These are phyloP conservation scores for Fusarium anguioides DNA, from an alignment of 2,329 filamentous ascomycete genomes.

Conservation along the genomic window DNA sequence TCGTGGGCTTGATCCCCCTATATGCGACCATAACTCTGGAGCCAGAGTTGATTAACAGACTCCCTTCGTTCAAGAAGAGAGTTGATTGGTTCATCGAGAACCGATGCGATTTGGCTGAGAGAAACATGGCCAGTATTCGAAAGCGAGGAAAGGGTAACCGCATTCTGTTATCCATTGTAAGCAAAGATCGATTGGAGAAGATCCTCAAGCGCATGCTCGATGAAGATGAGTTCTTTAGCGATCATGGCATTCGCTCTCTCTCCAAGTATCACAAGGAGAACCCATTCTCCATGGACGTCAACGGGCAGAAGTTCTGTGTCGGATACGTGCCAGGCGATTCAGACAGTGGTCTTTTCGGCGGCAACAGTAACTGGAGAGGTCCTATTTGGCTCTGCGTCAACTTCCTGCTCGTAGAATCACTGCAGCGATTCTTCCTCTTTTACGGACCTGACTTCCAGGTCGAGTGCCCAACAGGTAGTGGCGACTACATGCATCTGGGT, in stretches of 20 bases:
- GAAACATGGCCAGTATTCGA: conserved; percentile 93
- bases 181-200: conserved; percentile 88
- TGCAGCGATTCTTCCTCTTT: conserved; percentile 97
- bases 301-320: conserved; percentile 88
- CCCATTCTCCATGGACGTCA: conserved; percentile 95
- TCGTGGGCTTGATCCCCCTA: conserved; percentile 92
- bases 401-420: conserved; percentile 90
- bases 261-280: conserved; percentile 92
- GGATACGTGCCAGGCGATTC: conserved; percentile 95
- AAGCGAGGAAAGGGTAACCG: conserved; percentile 91
- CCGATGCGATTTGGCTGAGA: conserved; percentile 84
- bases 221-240: conserved; percentile 90
- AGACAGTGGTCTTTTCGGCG: conserved; percentile 92
- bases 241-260: conserved; percentile 90
- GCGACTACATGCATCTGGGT: conserved; percentile 94
- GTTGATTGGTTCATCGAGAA: conserved; percentile 95
- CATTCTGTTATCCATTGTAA: conserved; percentile 88
- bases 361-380: conserved; percentile 97
- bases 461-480: conserved; percentile 93
- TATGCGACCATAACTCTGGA: conserved; percentile 94
- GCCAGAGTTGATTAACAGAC: conserved; percentile 90
- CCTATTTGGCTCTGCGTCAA: conserved; percentile 98
- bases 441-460: conserved; percentile 90
- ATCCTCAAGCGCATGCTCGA: conserved; percentile 94
- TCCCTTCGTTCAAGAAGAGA: conserved; percentile 92